Evolutionary conservation across 2,329 filamentous ascomycete genomes (phyloP), one percentile per base, ranked within the genome.

Genomic region (Zymoseptoria pseudotritici): DNA sequence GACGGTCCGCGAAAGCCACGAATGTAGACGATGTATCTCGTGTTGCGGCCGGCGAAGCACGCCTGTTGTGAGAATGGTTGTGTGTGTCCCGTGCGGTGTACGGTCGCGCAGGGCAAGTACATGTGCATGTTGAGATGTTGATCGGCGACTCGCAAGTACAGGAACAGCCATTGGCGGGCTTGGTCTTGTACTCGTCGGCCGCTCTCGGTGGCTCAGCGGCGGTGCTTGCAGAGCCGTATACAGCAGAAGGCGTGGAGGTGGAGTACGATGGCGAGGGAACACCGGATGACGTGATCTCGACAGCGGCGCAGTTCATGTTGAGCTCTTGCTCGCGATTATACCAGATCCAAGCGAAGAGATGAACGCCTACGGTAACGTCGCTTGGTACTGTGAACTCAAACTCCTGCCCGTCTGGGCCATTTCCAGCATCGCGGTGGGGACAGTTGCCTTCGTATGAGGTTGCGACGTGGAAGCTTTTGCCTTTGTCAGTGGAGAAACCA

Each of bases 271-370:
- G 36, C 36, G 36, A 3, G 17, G 36, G 26, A 19, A 22, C 24
- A 11, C 42, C 29, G 56, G 59, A 61, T 36, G 52, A 65, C 9
- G 68, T 69, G 58, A 80, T 79, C 6, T 73, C 74, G 24, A 80
- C 75, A 10, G 74, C 71, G 1, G 77, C 75, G 56, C 78, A 80
- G 57, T 75, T 76, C 73, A 76, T 76, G 62, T 75, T 77, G 60
- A 76, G 72, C 60, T 79, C 77, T 57, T 77, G 71, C 66, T 79
- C 77, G 24, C 78, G 74, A 57, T 80, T 80, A 53, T 78, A 67
- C 78, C 78, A 80, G 1, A 75, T 75, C 78, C 77, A 80, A 1
- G 73, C 74, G 60, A 80, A 80, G 17, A 80, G 63, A 11, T 73
- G 75, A 6, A 74, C 65, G 8, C 77, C 78, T 4, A 69, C 59